Percentiles rank a stretch among this genome's conserved stretches.
Conservation (phyloP, 129 eudicot genomes). For the Centrapalus pauciflorus region DNA sequence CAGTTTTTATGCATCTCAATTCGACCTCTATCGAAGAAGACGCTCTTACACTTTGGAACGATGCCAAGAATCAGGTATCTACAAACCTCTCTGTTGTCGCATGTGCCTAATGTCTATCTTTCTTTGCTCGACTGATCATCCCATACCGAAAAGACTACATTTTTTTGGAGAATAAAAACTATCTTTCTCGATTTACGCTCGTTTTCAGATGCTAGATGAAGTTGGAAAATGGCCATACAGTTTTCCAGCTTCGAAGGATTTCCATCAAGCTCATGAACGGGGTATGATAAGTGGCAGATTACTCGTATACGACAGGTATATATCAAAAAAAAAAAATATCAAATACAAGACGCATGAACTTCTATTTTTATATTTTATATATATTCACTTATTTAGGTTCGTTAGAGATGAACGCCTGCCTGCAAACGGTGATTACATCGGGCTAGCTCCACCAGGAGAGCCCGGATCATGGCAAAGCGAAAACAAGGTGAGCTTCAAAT, state of each 20-base stretch:
- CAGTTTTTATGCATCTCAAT: constrained; percentile 68
- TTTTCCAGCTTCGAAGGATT: constrained; percentile 51
- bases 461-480: constrained; percentile 86
- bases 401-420: constrained; percentile 26
- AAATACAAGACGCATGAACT: background rate
- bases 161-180: background rate
- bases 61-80: constrained; percentile 52
- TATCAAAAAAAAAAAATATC: background rate
- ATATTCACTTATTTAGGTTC: constrained; percentile 27
- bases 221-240: constrained; percentile 47
- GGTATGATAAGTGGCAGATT: constrained; percentile 44
- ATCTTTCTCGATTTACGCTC: background rate
- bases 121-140: background rate
- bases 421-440: constrained; percentile 58
- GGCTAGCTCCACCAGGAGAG: constrained; percentile 71
- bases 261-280: constrained; percentile 24
- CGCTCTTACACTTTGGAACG: constrained; percentile 62
- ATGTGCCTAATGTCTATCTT: background rate
- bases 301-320: constrained; percentile 38
- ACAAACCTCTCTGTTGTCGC: background rate
- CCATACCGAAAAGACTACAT: background rate
- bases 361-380: no score
- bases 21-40: constrained; percentile 31
- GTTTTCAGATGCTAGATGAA: constrained; percentile 40
- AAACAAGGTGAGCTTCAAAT: constrained; percentile 53